These are phyloP conservation scores for Debaryomyces sp. DNA, from an alignment of 1,139 yeast species.

Conservation along the genomic window DNA sequence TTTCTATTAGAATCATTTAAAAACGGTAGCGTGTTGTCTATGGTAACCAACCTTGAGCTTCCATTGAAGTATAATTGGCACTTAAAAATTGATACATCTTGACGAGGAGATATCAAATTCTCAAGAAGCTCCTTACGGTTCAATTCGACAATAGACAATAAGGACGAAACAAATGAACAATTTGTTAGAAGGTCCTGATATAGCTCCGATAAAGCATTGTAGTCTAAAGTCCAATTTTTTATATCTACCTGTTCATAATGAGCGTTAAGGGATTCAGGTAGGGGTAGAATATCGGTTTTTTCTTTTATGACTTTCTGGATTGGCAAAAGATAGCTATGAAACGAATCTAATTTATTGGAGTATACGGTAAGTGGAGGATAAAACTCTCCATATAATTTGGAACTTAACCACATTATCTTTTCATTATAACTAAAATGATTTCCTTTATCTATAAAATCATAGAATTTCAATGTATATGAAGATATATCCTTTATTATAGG, in stretches of 20 bases:
- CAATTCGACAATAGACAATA: slow-evolving; percentile 45
- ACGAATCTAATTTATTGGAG: slow-evolving; percentile 17
- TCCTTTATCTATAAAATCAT: slow-evolving; percentile 17
- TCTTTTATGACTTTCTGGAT: neutral
- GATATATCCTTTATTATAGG: slow-evolving; percentile 19
- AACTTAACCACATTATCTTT: slow-evolving; percentile 49
- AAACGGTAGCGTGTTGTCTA: slow-evolving; percentile 50
- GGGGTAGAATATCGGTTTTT: slow-evolving; percentile 4
- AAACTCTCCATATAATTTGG: slow-evolving; percentile 29
- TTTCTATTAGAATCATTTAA: slow-evolving; percentile 21
- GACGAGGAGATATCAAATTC: slow-evolving; percentile 30
- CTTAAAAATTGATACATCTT: slow-evolving; percentile 33
- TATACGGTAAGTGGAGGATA: slow-evolving; percentile 41
- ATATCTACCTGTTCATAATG: slow-evolving; percentile 15
- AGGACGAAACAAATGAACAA: slow-evolving; percentile 76
- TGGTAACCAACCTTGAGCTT: slow-evolving; percentile 47
- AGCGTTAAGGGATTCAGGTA: slow-evolving; percentile 24
- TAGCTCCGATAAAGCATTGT: slow-evolving; percentile 24
- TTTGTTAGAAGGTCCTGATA: slow-evolving; percentile 65
- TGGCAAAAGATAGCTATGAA: slow-evolving; percentile 1
- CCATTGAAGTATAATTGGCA: slow-evolving; percentile 59
- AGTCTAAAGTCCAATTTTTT: slow-evolving; percentile 21
- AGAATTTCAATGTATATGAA: slow-evolving; percentile 22
- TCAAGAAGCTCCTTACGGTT: slow-evolving; percentile 16
- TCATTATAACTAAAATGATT: slow-evolving; percentile 18